These are phyloP conservation scores for Chytridiales sp. DNA, from an alignment of 371 early-diverging fungal species.

Conservation along the genomic window DNA sequence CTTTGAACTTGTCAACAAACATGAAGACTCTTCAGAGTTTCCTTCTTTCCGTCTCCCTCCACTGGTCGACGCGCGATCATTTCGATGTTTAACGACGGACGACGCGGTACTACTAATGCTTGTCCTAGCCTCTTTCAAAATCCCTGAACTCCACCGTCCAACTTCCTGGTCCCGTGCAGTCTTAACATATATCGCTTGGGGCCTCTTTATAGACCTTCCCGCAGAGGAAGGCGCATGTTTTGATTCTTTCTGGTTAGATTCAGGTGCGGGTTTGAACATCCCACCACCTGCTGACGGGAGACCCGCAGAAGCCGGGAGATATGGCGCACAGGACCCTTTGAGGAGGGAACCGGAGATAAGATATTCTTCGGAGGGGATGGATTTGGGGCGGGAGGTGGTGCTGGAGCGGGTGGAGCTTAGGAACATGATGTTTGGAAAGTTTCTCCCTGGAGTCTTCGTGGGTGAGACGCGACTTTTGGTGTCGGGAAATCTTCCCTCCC, in stretches of 20 bases:
- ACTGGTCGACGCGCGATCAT: not conserved
- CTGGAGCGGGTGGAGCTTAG: too few species aligned
- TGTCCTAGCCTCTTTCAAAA: not conserved
- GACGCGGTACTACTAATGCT: not conserved
- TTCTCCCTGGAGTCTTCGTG: too few species aligned
- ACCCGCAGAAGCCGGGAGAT: conserved; percentile 24
- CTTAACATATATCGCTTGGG: conserved; percentile 9
- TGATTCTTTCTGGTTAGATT: not conserved
- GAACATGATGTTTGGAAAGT: too few species aligned
- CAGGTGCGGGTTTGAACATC: conserved; percentile 8
- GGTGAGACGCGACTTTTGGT: too few species aligned
- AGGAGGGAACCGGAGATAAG: conserved; percentile 20
- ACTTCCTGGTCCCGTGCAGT: not conserved
- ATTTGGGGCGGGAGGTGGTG: too few species aligned
- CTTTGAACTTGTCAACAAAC: not conserved
- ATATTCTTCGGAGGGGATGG: conserved; percentile 16
- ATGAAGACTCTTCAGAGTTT: not conserved
- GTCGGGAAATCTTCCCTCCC: too few species aligned
- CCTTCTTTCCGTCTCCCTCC: not conserved
- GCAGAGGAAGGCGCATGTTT: not conserved
- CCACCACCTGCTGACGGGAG: conserved; percentile 8
- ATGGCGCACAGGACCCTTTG: conserved; percentile 6
- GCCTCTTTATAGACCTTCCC: not conserved
- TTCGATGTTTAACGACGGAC: not conserved
- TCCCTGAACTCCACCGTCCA: not conserved